phyloP scores from a whole-genome alignment of 805 yeast species.

The Teunomyces gatunensis region DNA sequence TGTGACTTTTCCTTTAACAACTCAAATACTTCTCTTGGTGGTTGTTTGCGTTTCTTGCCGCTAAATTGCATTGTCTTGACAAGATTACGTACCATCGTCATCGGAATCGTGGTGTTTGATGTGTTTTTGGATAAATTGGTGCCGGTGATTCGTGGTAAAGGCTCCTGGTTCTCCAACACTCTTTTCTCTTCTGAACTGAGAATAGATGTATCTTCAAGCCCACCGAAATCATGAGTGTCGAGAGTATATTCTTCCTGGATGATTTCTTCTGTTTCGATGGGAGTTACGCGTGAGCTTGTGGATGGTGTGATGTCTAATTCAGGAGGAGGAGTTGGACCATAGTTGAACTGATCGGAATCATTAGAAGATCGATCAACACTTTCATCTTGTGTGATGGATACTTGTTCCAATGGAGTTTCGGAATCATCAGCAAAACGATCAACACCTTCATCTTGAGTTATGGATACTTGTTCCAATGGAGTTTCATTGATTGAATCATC shows the following conservation, averaged over 20 bases:
- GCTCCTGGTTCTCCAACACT: background rate
- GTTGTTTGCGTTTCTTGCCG: conserved; percentile 4
- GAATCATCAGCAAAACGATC: background rate
- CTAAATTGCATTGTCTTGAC: background rate
- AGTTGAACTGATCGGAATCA: background rate
- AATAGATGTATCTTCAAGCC: background rate
- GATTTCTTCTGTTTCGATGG: conserved; percentile 3
- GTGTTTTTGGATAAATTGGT: background rate
- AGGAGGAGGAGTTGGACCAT: too few relatives aligned
- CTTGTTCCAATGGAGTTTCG: background rate
- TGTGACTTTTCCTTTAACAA: conserved; percentile 29
- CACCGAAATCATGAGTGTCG: conserved; percentile 4
- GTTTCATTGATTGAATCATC: background rate
- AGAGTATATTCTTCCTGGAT: conserved; percentile 15
- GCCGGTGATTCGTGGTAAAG: background rate
- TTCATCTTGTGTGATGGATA: background rate
- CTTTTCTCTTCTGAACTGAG: conserved; percentile 3
- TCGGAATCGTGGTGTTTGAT: background rate
- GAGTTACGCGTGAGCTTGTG: background rate
- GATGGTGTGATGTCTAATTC: background rate
- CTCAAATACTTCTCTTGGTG: conserved; percentile 13
- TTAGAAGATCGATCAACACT: background rate
- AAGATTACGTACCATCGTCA: background rate
- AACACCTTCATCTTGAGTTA: background rate
- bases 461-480: background rate